phyloP scores from a whole-genome alignment of 306 rosid genomes.

The Lathyrus aphaca region DNA sequence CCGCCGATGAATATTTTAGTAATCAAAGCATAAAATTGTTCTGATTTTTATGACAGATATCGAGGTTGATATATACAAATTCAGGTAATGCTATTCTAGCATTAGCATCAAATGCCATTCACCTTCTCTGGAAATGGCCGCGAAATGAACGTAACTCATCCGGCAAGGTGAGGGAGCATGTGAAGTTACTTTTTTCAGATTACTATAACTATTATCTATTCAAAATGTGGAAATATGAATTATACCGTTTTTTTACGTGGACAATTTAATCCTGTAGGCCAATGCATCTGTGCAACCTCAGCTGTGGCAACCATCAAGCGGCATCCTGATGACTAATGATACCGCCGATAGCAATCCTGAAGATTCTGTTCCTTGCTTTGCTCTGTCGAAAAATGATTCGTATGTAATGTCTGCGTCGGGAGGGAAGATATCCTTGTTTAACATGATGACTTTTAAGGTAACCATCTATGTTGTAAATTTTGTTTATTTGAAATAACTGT shows the following conservation, averaged over 20 bases:
- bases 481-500: background rate
- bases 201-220: slow-evolving; percentile 7
- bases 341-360: slow-evolving; percentile 71
- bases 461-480: background rate
- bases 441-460: slow-evolving; percentile 93
- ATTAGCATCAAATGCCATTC: slow-evolving; percentile 90
- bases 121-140: slow-evolving; percentile 93
- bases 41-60: slow-evolving; percentile 59
- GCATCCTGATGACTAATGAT: slow-evolving; percentile 88
- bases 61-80: slow-evolving; percentile 87
- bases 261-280: slow-evolving; percentile 61
- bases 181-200: slow-evolving; percentile 32
- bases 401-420: slow-evolving; percentile 98
- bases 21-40: slow-evolving; percentile 27
- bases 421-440: slow-evolving; percentile 85
- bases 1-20: slow-evolving; percentile 1
- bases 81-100: slow-evolving; percentile 89
- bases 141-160: slow-evolving; percentile 69
- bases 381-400: slow-evolving; percentile 92
- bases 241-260: slow-evolving; percentile 17
- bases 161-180: slow-evolving; percentile 60
- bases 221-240: background rate
- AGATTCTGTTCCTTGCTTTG: slow-evolving; percentile 97
- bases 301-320: slow-evolving; percentile 93
- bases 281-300: slow-evolving; percentile 83